Conservation (phyloP, 257 asterid species). For the Solanum ossicruentum region DNA sequence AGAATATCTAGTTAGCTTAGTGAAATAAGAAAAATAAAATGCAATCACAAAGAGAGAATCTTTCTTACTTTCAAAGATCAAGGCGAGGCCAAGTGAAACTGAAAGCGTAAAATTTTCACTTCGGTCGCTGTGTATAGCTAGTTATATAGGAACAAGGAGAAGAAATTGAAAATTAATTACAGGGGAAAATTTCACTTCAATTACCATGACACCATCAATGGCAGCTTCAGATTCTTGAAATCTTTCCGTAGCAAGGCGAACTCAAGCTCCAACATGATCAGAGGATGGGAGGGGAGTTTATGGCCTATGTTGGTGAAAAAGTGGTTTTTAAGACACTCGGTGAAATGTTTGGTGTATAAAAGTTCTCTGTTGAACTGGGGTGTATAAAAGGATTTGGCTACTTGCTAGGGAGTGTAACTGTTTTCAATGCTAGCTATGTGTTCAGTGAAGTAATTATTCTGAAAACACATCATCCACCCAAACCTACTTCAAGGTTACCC, state of each 20-base stretch:
- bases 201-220: neutral
- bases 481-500: neutral
- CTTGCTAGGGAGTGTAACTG: neutral
- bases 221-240: neutral
- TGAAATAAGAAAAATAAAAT: neutral
- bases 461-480: neutral
- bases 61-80: too few species aligned
- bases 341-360: neutral
- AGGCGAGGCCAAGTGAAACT: conserved; percentile 75
- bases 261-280: neutral
- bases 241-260: neutral
- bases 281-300: neutral
- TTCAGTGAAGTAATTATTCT: neutral
- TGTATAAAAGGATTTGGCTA: neutral
- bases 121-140: neutral
- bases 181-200: neutral
- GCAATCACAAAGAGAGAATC: neutral
- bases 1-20: neutral
- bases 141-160: neutral
- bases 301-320: neutral
- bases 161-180: neutral
- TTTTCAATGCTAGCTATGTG: neutral
- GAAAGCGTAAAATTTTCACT: neutral
- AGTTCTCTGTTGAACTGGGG: neutral
- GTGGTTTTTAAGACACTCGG: neutral